Percentiles rank a stretch among this genome's conserved stretches.
Conservation (phyloP, 441 rosid species). For the Aleurites moluccanus region DNA sequence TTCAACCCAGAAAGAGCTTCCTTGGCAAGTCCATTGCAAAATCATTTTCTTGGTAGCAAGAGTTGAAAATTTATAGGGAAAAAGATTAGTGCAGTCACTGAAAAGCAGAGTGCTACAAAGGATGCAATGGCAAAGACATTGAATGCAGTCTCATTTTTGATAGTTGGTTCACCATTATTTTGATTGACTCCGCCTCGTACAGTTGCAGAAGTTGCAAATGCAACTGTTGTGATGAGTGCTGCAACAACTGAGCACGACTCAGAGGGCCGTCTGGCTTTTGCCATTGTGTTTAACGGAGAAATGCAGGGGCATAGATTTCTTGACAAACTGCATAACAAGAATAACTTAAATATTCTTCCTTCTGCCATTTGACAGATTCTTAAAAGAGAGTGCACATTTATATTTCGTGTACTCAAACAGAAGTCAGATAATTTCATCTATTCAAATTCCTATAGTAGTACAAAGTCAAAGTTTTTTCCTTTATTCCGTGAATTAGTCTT, state of each 20-base stretch:
- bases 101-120: conserved; percentile 47
- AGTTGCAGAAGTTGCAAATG: conserved; percentile 47
- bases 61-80: conserved; percentile 48
- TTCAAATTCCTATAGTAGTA: background rate
- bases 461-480: no score
- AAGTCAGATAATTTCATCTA: background rate
- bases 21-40: conserved; percentile 37
- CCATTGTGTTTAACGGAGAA: conserved; percentile 41
- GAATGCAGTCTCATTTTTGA: conserved; percentile 37
- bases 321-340: conserved; percentile 41
- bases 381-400: background rate
- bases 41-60: conserved; percentile 42
- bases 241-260: conserved; percentile 54
- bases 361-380: no score
- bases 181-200: conserved; percentile 43
- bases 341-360: no score
- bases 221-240: conserved; percentile 51
- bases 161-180: conserved; percentile 30
- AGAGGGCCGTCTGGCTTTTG: conserved; percentile 36
- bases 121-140: conserved; percentile 47
- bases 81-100: conserved; percentile 37
- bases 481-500: no score
- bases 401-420: no score
- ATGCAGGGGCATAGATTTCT: conserved; percentile 37
- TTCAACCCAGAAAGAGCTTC: conserved; percentile 42